Conservation (phyloP, 345 rosid genomes). For the Hypericum perforatum region DNA sequence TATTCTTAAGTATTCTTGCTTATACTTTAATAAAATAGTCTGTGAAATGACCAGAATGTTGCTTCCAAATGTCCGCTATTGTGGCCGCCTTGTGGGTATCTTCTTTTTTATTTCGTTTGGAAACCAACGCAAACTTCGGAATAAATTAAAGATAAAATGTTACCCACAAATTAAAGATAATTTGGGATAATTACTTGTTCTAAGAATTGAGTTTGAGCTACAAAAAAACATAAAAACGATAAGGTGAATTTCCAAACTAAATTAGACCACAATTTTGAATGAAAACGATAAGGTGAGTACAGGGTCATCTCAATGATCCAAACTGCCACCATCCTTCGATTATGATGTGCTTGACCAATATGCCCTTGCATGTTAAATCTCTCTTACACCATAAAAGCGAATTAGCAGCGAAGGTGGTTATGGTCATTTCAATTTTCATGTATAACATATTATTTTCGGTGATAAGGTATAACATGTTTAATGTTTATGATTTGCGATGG, state of each 20-base stretch:
- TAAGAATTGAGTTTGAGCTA: no score
- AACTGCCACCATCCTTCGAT: constrained; percentile 4
- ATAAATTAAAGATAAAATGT: constrained; percentile 30
- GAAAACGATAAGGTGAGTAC: not conserved
- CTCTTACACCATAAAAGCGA: not conserved
- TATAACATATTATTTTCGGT: no score
- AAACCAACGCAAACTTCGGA: constrained; percentile 6
- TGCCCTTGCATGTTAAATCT: constrained; percentile 5
- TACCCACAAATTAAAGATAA: no score
- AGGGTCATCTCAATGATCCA: constrained; percentile 3
- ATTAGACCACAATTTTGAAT: not conserved
- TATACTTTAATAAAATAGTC: no score
- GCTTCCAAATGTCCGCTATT: not conserved
- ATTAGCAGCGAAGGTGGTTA: no score
- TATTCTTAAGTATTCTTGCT: no score
- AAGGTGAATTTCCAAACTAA: no score
- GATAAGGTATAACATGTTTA: no score
- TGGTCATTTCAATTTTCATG: no score
- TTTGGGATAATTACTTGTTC: no score
- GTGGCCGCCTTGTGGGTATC: not conserved
- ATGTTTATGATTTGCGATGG: no score
- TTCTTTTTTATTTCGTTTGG: constrained; percentile 1
- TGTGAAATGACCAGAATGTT: constrained; percentile 9
- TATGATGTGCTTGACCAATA: not conserved
- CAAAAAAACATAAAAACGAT: no score